Evolutionary conservation across 495 filamentous ascomycete genomes (phyloP).

Genomic region (Penicillium dipodomyicola): DNA sequence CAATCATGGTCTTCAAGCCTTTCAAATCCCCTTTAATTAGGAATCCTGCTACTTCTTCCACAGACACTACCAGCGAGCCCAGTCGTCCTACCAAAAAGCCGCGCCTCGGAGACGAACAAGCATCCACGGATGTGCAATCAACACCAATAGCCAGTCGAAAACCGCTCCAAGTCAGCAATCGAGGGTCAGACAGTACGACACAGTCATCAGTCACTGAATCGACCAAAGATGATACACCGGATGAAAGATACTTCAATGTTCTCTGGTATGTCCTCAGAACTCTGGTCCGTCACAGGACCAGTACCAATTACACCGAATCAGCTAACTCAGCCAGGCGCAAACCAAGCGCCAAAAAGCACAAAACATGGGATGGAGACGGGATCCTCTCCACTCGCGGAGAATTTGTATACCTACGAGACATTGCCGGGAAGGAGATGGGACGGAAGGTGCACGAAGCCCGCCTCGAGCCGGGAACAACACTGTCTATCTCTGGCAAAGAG

Average conservation of each 20-base stretch:
- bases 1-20: conserved; percentile 48
- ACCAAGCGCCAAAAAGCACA: conserved; percentile 75
- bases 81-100: conserved; percentile 32
- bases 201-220: conserved; percentile 1
- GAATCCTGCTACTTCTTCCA: conserved; percentile 22
- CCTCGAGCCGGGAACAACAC: conserved; percentile 58
- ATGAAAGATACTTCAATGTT: conserved; percentile 61
- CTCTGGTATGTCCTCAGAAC: conserved; percentile 52
- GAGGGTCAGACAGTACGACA: conserved; percentile 14
- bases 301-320: neutral
- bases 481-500: conserved; percentile 70
- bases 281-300: neutral
- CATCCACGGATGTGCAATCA: conserved; percentile 11
- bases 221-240: conserved; percentile 24
- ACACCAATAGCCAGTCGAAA: conserved; percentile 20
- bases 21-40: conserved; percentile 46
- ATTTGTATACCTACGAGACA: conserved; percentile 61
- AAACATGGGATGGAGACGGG: conserved; percentile 86
- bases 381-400: conserved; percentile 58
- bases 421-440: conserved; percentile 67
- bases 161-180: conserved; percentile 38
- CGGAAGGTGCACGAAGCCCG: conserved; percentile 51
- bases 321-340: conserved; percentile 56
- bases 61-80: conserved; percentile 8
- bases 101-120: conserved; percentile 24